phyloP scores from a whole-genome alignment of 345 rosid genomes.

The Combretum micranthum region DNA sequence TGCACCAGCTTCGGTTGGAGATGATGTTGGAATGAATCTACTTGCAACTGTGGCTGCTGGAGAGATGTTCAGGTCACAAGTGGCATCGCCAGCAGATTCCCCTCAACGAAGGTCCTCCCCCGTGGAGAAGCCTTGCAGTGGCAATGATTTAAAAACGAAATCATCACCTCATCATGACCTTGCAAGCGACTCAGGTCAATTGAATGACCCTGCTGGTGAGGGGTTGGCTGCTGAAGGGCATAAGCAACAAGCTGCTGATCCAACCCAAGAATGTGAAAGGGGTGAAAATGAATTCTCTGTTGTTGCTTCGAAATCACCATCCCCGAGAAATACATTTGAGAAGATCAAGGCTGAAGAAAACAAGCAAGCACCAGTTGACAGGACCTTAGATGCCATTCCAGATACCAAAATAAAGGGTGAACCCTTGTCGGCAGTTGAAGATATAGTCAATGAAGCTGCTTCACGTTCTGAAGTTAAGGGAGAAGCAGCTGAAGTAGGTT shows the following conservation, averaged over 20 bases:
- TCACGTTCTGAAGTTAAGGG: slow-evolving; percentile 16
- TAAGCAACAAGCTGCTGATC: slow-evolving; percentile 32
- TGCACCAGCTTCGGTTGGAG: slow-evolving; percentile 42
- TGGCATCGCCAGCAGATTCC: slow-evolving; percentile 45
- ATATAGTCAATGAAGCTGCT: slow-evolving; percentile 16
- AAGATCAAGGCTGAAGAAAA: slow-evolving; percentile 21
- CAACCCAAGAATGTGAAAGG: slow-evolving; percentile 29
- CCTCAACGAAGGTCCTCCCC: slow-evolving; percentile 28
- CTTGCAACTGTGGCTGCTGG: slow-evolving; percentile 95
- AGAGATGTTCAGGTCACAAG: slow-evolving; percentile 62
- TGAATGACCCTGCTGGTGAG: slow-evolving; percentile 19
- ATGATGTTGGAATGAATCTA: slow-evolving; percentile 92
- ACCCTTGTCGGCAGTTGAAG: slow-evolving; percentile 19
- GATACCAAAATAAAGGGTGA: slow-evolving; percentile 22
- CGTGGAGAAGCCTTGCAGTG: slow-evolving; percentile 27
- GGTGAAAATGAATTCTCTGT: slow-evolving; percentile 25
- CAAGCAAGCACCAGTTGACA: slow-evolving; percentile 20
- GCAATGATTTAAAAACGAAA: slow-evolving; percentile 26
- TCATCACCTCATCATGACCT: slow-evolving; percentile 20
- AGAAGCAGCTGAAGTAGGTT: slow-evolving; percentile 18
- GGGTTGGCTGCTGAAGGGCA: slow-evolving; percentile 22
- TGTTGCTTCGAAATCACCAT: slow-evolving; percentile 12
- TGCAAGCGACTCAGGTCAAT: slow-evolving; percentile 18
- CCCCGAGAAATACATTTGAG: slow-evolving; percentile 11
- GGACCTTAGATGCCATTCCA: slow-evolving; percentile 15